Base-by-base conservation (phyloP, 331 rosid genomes). In the Quercus lobata region DNA sequence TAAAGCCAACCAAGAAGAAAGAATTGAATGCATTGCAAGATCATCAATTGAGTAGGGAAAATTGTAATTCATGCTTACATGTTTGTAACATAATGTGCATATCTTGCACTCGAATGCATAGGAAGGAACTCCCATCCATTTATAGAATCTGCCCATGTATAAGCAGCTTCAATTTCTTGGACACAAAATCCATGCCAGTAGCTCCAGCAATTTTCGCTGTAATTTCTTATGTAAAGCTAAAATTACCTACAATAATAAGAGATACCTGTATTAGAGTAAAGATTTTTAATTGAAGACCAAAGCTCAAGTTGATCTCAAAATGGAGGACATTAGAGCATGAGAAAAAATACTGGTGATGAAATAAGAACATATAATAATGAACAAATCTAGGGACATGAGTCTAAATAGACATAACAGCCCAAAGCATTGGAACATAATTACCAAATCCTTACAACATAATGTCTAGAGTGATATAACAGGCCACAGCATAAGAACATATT, bases 151-250 rank as follows among this genome's bases (percentile, higher is more conserved):
- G 89, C 97, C 99, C 99, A 96, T 79, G 97, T 91, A 85, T 91
- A 96, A 58, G 98, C 98, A 55, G 99, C 94, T 83, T 95, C 73
- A 91, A 85, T 29, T 93, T 93, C 96, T 95, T 95, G 14, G 97
- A 93, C 71, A 95, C 98, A 74, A 91, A 93, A 78, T 93, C 91
- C 97, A 95, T 93, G 37, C 98, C 97, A 35, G 90, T 96, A 58
- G 98, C 99, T 73, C 97, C 94, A 81, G 90, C 99, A 86, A 87
- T 93, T 83, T 95, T 93, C 52, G 86, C 97, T 5, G 98, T 76
- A 82, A 91, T 24, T 80, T 82, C 91, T 77, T 96, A 97, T 1
- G 88, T 79, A 80, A 65, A 90, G 88, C 94, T 83, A 81, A 96
- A 93, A 84, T 96, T 96, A 65, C 97, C 96, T 96, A 84, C 85